A percentile compares a stretch with the other conserved stretches of the same genome.
These are phyloP conservation scores for Tylopilus intermedius DNA, from an alignment of 768 basidiomycete species.

Conservation along the genomic window DNA sequence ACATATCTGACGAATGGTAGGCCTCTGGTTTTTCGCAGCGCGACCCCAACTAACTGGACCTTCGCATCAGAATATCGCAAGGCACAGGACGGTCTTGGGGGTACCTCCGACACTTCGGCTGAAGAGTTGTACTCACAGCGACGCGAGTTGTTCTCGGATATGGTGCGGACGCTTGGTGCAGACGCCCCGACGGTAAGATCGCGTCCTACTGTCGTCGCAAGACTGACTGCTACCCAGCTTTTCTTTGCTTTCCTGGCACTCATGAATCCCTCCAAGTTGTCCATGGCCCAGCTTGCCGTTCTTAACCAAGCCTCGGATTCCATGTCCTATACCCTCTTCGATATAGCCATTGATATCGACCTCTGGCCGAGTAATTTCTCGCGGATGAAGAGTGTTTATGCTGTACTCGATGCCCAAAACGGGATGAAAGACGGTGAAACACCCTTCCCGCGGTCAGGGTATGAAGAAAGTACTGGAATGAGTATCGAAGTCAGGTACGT, in stretches of 20 bases:
- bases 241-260: slow-evolving; percentile 23
- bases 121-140: slow-evolving; percentile 12
- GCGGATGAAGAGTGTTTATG: slow-evolving; percentile 23
- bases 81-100: slow-evolving; percentile 17
- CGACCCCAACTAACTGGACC: too few relatives aligned
- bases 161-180: slow-evolving; percentile 10
- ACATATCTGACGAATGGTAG: slow-evolving; percentile 14
- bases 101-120: slow-evolving; percentile 6
- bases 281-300: slow-evolving; percentile 29
- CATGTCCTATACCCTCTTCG: slow-evolving; percentile 21
- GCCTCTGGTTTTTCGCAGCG: not conserved
- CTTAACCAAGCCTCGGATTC: slow-evolving; percentile 24
- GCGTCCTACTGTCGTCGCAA: not conserved
- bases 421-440: slow-evolving; percentile 25
- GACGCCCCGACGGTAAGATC: slow-evolving; percentile 19
- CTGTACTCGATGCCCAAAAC: slow-evolving; percentile 16
- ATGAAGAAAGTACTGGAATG: slow-evolving; percentile 9
- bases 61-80: slow-evolving; percentile 8
- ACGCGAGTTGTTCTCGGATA: not conserved
- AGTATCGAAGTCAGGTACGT: slow-evolving; percentile 18
- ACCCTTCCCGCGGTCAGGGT: not conserved
- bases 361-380: slow-evolving; percentile 16
- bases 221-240: slow-evolving; percentile 10
- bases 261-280: slow-evolving; percentile 21
- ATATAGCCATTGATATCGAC: slow-evolving; percentile 4